Evolutionary conservation across 225 moss, liverwort and hornwort species (phyloP), one percentile per base, ranked within the genome.

Genomic region (Pseudoscleropodium purum): DNA sequence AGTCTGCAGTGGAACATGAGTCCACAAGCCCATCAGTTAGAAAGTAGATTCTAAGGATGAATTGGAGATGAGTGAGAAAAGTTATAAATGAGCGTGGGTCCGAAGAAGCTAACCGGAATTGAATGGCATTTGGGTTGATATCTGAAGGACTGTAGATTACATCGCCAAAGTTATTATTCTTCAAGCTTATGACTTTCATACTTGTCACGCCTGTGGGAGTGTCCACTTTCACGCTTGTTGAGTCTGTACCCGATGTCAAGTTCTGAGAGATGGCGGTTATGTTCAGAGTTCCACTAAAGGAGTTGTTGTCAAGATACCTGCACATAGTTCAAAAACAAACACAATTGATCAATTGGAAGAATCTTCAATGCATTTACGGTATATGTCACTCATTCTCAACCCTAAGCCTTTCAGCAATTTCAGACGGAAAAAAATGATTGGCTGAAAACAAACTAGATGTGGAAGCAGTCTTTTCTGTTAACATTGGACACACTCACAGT

Each of bases 271-370:
- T 84, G 61, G 78, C 82, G 41, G 80, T 86, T 41, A 92, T 82
- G 61, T 92, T 85, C 30, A 90, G 37, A 82, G 88, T 64, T 66
- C 88, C 81, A 77, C 76, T 82, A 39, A 92, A 88, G 63, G 81
- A 89, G 68, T 84, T 92, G 54, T 92, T 90, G 37, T 92, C 90
- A 90, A 92, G 90, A 57, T 88, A 90, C 52, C 90, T 90, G 41
- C 69, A 85, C 61, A 73, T 14, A 74, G 73, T 41, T 72, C 5
- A 89, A 37, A 79, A 70, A 39, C 15, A 65, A 75, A 31, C n/a
- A 84, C 17, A 67, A 21, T n/a, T 68, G 68, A 67, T 60, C n/a
- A 65, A 43, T 43, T 84, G 66, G 36, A 88, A 52, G 56, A 39
- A 79, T 79, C 24, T 79, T 66, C 39, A 31, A 66, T 66, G 26